Conservation (phyloP, 106 monocot species). For the Allium fistulosum region DNA sequence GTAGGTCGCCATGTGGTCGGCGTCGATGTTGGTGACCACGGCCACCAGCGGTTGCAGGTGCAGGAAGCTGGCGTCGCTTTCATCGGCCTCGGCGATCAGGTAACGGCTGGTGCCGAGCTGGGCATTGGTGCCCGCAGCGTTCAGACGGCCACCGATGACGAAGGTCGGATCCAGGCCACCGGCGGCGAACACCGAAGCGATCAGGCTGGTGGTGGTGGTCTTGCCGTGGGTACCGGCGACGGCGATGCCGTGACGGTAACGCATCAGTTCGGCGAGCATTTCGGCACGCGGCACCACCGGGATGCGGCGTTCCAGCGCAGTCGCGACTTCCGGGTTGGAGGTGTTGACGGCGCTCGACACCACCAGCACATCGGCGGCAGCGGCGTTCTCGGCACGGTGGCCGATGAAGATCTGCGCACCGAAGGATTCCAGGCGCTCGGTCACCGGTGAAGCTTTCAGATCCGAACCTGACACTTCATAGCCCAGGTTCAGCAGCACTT, state of each 20-base stretch:
- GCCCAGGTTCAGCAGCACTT: no score
- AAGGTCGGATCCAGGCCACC: background rate
- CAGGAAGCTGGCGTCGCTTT: no score
- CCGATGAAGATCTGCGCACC: no score
- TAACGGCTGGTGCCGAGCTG: background rate
- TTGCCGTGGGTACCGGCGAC: conserved; percentile 4
- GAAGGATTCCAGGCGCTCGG: no score
- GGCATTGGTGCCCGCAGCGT: background rate
- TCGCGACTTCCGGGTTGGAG: no score
- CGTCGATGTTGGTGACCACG: background rate
- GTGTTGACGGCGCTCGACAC: background rate
- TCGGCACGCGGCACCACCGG: no score
- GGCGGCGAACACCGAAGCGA: background rate
- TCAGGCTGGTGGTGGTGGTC: conserved; percentile 6
- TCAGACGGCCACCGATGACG: background rate
- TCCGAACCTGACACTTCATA: no score
- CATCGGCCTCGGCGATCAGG: no score
- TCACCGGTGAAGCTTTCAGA: no score
- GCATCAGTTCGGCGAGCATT: background rate
- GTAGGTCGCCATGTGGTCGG: background rate
- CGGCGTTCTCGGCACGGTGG: background rate
- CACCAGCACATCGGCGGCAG: background rate
- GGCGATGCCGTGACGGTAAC: background rate
- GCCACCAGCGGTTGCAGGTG: no score
- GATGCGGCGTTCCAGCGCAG: no score